phyloP scores from a whole-genome alignment of 768 basidiomycete species.

The Mycena floridula region DNA sequence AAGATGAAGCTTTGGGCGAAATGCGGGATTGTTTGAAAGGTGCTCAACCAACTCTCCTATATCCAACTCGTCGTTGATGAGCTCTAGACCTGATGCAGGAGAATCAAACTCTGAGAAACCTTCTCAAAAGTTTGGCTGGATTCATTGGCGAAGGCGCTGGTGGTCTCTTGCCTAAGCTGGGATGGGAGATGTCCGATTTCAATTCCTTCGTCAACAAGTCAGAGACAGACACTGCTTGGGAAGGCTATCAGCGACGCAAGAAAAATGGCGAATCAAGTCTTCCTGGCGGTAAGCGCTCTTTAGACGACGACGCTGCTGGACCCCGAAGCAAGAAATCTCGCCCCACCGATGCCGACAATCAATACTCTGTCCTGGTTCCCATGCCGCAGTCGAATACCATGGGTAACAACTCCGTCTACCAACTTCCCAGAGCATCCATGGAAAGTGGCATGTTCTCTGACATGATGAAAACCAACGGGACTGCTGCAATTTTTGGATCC shows the following conservation, averaged over 20 bases:
- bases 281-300: slow-evolving; percentile 42
- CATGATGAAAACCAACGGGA: slow-evolving; percentile 46
- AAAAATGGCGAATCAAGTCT: slow-evolving; percentile 24
- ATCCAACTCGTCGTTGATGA: slow-evolving; percentile 1
- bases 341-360: slow-evolving; percentile 32
- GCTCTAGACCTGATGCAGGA: slow-evolving; percentile 77
- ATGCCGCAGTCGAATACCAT: slow-evolving; percentile 36
- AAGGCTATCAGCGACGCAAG: slow-evolving; percentile 77
- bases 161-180: slow-evolving; percentile 69
- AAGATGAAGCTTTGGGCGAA: slow-evolving; percentile 83
- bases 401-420: slow-evolving; percentile 22
- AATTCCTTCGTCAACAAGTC: slow-evolving; percentile 76
- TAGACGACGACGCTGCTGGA: slow-evolving; percentile 38
- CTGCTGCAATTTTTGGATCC: slow-evolving; percentile 55
- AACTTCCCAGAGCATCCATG: slow-evolving; percentile 43
- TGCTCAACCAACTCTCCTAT: slow-evolving; percentile 12
- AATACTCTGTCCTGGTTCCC: slow-evolving; percentile 54
- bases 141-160: slow-evolving; percentile 89
- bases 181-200: slow-evolving; percentile 75
- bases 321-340: slow-evolving; percentile 49
- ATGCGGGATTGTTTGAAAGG: slow-evolving; percentile 80
- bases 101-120: slow-evolving; percentile 76
- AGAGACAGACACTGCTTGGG: slow-evolving; percentile 92
- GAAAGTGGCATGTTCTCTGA: slow-evolving; percentile 55
- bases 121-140: slow-evolving; percentile 66